Evolutionary conservation across 2,329 filamentous ascomycete genomes (phyloP), one percentile per base, ranked within the genome.

Genomic region (Arthrinium puccinioides): DNA sequence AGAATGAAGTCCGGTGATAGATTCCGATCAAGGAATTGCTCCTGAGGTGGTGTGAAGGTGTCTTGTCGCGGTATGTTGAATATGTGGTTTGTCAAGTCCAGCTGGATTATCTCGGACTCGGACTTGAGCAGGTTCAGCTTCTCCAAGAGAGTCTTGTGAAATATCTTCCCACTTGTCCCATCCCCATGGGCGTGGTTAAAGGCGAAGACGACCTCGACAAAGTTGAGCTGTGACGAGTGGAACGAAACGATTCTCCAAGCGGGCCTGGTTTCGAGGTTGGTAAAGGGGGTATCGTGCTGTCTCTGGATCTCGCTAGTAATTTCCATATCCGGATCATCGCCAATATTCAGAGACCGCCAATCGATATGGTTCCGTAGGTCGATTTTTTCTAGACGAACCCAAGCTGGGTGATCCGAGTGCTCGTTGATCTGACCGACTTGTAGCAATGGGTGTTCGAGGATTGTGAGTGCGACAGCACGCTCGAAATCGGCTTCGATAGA

Each of bases 161-260:
- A 53, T 4, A 59, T 45, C 36, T 55, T 59, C 27, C 46, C 52
- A 15, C 53, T 44, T n/a, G 46, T 53, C 1, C 55, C 57, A 26
- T 60, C 57, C 4, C 38, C 42, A 6, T 42, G 43, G 18, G 49
- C 36, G 35, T 60, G 57, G 21, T 51, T 53, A 37, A 45, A 55
- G 9, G 42, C 41, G 28, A 58, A 49, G 9, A 57, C 19, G 11
- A 51, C 40, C n/a, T 60, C 51, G 4, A 56, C 26, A 5, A 38
- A 41, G 14, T 30, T 15, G 5, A 18, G 11, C 13, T 24, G 33
- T 13, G 43, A 38, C 7, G 34, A 16, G n/a, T 39, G 36, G 9
- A 55, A 32, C 5, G 55, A 36, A 9, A 45, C 36, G 2, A 51
- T 11, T 18, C 45, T 48, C 55, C 56, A 59, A 1, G 43, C 46